These are phyloP conservation scores for Phytophthora tentaculata DNA, from an alignment of 352 stramenopile genomes.

Conservation along the genomic window DNA sequence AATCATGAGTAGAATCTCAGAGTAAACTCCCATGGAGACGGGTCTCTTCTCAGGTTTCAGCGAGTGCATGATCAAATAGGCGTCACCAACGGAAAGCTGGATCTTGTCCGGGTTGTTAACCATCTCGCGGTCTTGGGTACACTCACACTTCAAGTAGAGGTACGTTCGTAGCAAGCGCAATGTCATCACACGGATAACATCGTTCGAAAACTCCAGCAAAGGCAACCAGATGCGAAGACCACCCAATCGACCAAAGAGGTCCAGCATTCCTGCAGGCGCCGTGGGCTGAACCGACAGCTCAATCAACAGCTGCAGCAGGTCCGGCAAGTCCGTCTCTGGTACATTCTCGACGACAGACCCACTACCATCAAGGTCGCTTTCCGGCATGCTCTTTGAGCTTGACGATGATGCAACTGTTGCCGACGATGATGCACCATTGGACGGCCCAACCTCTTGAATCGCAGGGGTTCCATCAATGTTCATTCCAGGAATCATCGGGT, in stretches of 20 bases:
- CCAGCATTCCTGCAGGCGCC: constrained; percentile 69
- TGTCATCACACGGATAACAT: constrained; percentile 83
- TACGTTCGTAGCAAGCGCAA: constrained; percentile 81
- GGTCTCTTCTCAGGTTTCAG: constrained; percentile 70
- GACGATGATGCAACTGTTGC: constrained; percentile 44
- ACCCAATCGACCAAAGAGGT: constrained; percentile 77
- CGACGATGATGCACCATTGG: constrained; percentile 45
- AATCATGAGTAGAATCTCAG: constrained; percentile 78
- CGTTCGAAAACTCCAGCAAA: constrained; percentile 74
- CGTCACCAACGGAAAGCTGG: constrained; percentile 77
- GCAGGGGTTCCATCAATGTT: constrained; percentile 67
- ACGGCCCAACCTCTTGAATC: constrained; percentile 52
- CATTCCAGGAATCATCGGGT: constrained; percentile 66
- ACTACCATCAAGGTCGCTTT: constrained; percentile 68
- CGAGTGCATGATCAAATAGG: constrained; percentile 84
- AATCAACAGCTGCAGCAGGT: constrained; percentile 80
- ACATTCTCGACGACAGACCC: constrained; percentile 79
- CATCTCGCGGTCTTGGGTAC: constrained; percentile 65
- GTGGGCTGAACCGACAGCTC: constrained; percentile 78
- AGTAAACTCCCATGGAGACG: constrained; percentile 82
- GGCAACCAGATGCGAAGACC: constrained; percentile 85
- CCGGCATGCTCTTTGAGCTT: constrained; percentile 59
- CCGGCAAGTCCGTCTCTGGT: constrained; percentile 70
- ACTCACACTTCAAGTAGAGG: constrained; percentile 79
- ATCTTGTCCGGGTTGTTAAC: constrained; percentile 74